Evolutionary conservation across 73 alveolate species (phyloP).

Genomic region (Effrenium voratum): DNA sequence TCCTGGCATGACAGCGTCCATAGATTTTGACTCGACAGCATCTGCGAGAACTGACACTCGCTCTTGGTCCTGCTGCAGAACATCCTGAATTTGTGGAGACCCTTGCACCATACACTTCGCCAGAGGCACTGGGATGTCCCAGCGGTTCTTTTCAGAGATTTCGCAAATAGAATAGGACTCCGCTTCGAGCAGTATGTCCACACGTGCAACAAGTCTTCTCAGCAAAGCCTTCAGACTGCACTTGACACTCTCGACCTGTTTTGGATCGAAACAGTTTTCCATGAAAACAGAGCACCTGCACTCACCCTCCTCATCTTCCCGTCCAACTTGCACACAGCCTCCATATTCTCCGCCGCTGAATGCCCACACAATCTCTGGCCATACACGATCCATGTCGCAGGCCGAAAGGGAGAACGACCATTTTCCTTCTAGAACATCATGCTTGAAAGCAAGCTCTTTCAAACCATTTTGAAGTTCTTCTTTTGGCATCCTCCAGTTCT

Average conservation of each 20-base stretch:
- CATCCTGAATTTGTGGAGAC: not conserved
- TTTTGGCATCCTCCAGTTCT: not conserved
- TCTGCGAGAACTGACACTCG: not conserved
- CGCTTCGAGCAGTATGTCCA: not conserved
- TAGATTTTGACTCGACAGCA: not conserved
- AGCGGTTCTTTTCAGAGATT: not conserved
- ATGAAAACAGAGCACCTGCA: not conserved
- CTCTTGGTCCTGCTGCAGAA: not conserved
- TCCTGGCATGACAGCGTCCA: not conserved
- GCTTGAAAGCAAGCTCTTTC: not conserved
- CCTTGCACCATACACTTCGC: not conserved
- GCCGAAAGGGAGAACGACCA: not conserved
- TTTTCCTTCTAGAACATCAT: not conserved
- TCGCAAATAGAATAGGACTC: not conserved
- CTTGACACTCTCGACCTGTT: not conserved
- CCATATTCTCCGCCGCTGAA: not conserved
- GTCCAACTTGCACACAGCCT: not conserved
- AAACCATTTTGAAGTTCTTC: not conserved
- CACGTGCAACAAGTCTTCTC: not conserved
- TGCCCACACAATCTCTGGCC: slow-evolving; percentile 32
- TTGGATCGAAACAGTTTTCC: not conserved
- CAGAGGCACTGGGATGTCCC: not conserved
- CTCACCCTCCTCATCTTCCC: not conserved
- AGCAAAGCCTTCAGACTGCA: not conserved
- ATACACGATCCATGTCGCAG: not conserved